These are phyloP conservation scores for Nicotiana tabacum DNA, from an alignment of 257 asterid genomes.

Conservation along the genomic window DNA sequence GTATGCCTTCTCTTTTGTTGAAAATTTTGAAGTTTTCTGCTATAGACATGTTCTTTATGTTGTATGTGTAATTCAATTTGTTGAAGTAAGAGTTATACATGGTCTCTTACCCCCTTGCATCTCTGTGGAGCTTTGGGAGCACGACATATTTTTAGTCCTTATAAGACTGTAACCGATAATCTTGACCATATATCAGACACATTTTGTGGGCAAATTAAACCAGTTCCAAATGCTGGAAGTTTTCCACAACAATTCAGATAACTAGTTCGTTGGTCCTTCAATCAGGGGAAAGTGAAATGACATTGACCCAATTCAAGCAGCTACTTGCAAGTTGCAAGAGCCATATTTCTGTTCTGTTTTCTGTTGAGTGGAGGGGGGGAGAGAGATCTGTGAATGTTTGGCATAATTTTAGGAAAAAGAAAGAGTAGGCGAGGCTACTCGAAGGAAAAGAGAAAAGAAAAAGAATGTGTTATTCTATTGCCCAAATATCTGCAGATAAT, in stretches of 20 bases:
- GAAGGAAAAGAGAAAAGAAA: not conserved
- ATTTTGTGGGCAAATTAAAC: not conserved
- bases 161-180: not conserved
- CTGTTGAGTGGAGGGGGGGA: not conserved
- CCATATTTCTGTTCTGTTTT: not conserved
- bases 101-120: not conserved
- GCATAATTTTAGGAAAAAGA: not conserved
- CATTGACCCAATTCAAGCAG: not conserved
- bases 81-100: not conserved
- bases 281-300: not conserved
- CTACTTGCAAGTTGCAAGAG: not conserved
- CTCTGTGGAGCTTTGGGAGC: not conserved
- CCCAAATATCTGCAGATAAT: not conserved
- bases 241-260: not conserved
- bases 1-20: conserved; percentile 29
- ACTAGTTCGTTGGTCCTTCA: conserved; percentile 2
- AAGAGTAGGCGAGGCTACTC: not conserved
- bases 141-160: not conserved
- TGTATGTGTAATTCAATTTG: not conserved
- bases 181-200: not conserved
- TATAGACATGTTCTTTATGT: not conserved
- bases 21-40: not conserved
- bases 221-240: not conserved
- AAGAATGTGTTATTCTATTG: not conserved
- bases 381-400: not conserved